Percentiles rank a stretch among this genome's conserved stretches.
Conservation (phyloP, 1,284 basidiomycete genomes). For the Naganishia sp. region DNA sequence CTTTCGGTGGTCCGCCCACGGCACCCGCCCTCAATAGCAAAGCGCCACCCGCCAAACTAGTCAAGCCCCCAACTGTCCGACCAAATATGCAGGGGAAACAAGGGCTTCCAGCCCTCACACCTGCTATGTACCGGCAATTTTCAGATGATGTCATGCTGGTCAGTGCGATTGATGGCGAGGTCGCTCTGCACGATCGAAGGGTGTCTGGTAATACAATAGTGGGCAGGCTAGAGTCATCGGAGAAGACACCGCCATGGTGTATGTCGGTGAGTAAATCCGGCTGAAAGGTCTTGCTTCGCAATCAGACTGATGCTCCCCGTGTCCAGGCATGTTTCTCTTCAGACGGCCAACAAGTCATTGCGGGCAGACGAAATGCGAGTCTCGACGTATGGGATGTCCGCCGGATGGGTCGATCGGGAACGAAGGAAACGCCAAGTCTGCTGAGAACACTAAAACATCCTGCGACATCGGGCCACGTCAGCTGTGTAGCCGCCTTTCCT, state of each 20-base stretch:
- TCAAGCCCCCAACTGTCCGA: conserved; percentile 1
- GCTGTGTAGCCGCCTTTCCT: conserved; percentile 84
- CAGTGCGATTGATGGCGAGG: conserved; percentile 86
- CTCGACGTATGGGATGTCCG: conserved; percentile 95
- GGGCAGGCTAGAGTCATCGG: conserved; percentile 79
- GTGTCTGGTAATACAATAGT: conserved; percentile 64
- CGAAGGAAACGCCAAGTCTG: conserved; percentile 68
- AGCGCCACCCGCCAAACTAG: conserved; percentile 15
- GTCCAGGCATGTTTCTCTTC: conserved; percentile 88
- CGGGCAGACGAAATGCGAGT: conserved; percentile 84
- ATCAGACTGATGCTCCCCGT: not conserved
- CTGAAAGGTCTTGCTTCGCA: conserved; percentile 1
- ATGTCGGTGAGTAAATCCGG: conserved; percentile 66
- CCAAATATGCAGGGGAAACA: conserved; percentile 9
- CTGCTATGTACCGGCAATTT: conserved; percentile 63
- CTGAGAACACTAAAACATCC: conserved; percentile 83
- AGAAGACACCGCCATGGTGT: conserved; percentile 94
- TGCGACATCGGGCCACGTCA: conserved; percentile 83
- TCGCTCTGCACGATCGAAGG: conserved; percentile 86
- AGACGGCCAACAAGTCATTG: conserved; percentile 83
- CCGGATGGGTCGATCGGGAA: conserved; percentile 58
- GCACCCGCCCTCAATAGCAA: conserved; percentile 28
- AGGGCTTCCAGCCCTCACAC: conserved; percentile 60
- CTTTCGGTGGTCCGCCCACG: conserved; percentile 1
- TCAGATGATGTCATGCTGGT: conserved; percentile 86